phyloP scores from a whole-genome alignment of 768 basidiomycete species.

The Amanita inopinata region DNA sequence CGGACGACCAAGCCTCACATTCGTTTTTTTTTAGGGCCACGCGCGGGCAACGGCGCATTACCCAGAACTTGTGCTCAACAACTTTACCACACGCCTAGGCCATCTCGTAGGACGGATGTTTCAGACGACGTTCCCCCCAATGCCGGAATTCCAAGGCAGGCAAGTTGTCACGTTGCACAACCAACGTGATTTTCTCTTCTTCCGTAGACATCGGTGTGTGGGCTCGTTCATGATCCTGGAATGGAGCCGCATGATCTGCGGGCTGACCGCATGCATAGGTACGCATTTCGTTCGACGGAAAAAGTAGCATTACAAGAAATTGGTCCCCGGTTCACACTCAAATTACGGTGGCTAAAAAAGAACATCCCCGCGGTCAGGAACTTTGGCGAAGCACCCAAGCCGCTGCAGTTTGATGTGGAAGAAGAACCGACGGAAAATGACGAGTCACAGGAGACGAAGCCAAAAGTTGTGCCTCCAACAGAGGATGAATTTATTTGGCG shows the following conservation, averaged over 20 bases:
- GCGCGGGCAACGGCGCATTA: conserved; percentile 87
- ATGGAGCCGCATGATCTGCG: conserved; percentile 2
- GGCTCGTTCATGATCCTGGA: conserved; percentile 6
- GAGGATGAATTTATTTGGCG: conserved; percentile 79
- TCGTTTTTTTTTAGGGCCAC: conserved; percentile 65
- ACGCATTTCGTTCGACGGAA: conserved; percentile 85
- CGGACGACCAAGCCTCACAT: neutral
- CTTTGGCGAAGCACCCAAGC: conserved; percentile 51
- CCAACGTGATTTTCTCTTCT: conserved; percentile 96
- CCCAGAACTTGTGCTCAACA: conserved; percentile 92
- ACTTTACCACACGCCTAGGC: conserved; percentile 89
- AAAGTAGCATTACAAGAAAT: conserved; percentile 95
- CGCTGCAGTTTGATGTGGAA: conserved; percentile 44
- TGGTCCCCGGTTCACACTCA: conserved; percentile 93
- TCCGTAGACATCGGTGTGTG: conserved; percentile 82
- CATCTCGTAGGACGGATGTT: conserved; percentile 92
- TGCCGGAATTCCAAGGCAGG: conserved; percentile 91
- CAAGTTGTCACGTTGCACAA: conserved; percentile 98
- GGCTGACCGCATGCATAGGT: conserved; percentile 42
- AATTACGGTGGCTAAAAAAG: conserved; percentile 81
- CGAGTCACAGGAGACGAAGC: conserved; percentile 14
- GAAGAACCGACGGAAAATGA: conserved; percentile 24
- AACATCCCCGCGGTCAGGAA: conserved; percentile 76
- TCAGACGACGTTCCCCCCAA: conserved; percentile 90
- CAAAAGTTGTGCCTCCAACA: conserved; percentile 44